Evolutionary conservation across 2,329 filamentous ascomycete genomes (phyloP).

Genomic region (Thermoascus crustaceus): DNA sequence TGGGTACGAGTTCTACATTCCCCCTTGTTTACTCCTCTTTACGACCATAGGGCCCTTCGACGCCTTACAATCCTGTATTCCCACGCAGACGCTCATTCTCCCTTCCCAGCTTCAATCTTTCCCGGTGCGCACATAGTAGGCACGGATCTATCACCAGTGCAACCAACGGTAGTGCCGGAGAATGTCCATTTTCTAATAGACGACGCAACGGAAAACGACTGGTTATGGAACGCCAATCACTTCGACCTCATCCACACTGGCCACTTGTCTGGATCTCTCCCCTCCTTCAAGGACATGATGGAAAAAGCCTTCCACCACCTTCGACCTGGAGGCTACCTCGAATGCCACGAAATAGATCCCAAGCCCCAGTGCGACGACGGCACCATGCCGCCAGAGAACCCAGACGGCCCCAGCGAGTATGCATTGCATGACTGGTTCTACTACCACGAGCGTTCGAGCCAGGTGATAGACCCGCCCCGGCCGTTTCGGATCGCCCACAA

Average conservation of each 20-base stretch:
- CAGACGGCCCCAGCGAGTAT: conserved; percentile 25
- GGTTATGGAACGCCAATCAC: conserved; percentile 44
- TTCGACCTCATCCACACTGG: conserved; percentile 56
- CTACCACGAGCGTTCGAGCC: conserved; percentile 35
- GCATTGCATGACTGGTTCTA: conserved; percentile 44
- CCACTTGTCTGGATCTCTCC: conserved; percentile 50
- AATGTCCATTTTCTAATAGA: conserved; percentile 71
- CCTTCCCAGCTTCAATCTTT: conserved; percentile 34
- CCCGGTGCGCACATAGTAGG: conserved; percentile 52
- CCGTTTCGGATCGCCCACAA: conserved; percentile 47
- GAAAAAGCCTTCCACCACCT: conserved; percentile 44
- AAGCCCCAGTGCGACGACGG: conserved; percentile 46
- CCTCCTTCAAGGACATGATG: conserved; percentile 50
- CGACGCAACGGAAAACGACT: conserved; percentile 55
- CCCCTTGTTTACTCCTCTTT: conserved; percentile 5
- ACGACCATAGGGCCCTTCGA: not conserved
- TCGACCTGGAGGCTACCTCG: conserved; percentile 48
- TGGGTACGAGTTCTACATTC: conserved; percentile 42
- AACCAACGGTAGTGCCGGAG: conserved; percentile 56
- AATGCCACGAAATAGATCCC: conserved; percentile 38
- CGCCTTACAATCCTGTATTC: not conserved
- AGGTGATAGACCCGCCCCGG: conserved; percentile 34
- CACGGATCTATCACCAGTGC: conserved; percentile 61
- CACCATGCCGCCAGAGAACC: conserved; percentile 43
- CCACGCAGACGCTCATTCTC: conserved; percentile 17